Evolutionary conservation across 2,329 filamentous ascomycete genomes (phyloP), one percentile per base, ranked within the genome.

Genomic region (Calonectria pteridis): DNA sequence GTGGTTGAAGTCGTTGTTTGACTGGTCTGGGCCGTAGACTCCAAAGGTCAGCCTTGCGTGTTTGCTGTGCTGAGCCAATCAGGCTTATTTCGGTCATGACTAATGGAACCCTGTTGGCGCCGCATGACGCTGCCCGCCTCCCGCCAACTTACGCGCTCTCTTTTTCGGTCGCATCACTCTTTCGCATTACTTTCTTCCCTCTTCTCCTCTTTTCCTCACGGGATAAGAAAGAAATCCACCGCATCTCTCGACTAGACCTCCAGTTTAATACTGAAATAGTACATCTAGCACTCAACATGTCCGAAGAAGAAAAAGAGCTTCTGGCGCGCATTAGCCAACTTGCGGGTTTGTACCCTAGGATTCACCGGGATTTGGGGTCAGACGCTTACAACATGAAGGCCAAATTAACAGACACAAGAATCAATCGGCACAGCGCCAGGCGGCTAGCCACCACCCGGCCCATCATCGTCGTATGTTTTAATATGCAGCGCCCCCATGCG

Each of bases 341-440:
- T 67, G 87, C 89, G 71, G 87, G 88, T 89, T 82, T 55, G 84
- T 81, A 58, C 67, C 67, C 71, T 75, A 40, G 13, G 6, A 62
- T 62, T 40, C 55, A 62, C 55, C 35, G 13, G 23, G 35, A 37
- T 59, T 59, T 37, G 35, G 16, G 55, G 16, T 37, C 33, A 18
- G 43, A 40, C 23, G 35, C 55, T 62, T 40, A 62, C 55, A 72
- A 53, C 53, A 29, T 49, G 13, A 76, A 95, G 94, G 93, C 77
- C 93, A 94, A 84, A 96, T 97, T 82, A 95, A 95, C 82, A 91
- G 92, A 67, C 93, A 94, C 86, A 95, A 94, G 83, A 94, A 90
- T 76, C 90, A 90, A 76, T 82, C 87, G 40, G 86, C 86, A 50
- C 72, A 84, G 46, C 81, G 77, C n/a, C 74, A 84, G 23, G 67